Base-by-base conservation (phyloP, 306 rosid species). In the Purshia tridentata region DNA sequence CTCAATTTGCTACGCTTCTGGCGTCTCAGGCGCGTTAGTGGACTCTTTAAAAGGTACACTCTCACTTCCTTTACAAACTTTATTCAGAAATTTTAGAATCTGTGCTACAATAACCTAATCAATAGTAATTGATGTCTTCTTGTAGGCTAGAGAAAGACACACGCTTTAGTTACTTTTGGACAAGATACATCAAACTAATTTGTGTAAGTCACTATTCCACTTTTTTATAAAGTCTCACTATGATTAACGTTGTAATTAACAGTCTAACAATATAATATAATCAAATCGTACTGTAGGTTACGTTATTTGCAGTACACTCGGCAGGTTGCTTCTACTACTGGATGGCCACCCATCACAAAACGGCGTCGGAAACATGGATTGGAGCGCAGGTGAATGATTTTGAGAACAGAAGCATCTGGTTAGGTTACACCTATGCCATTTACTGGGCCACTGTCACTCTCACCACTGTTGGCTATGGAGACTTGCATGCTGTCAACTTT, bases 401-500 rank as follows among this genome's bases (percentile, higher is more conserved):
- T 46, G 61, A 86, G 51, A 58, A 81, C 6, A 76, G 45, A 56
- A 84, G 88, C 54, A 74, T 89, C 49, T 83, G 92, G 88, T 50
- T 81, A 35, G 80, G 93, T 62, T 93, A 93, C 81, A 83, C 89
- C 53, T 86, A 86, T 73, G 86, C 97, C 72, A 83, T 91, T 56
- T 91, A 91, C 77, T 93, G 96, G 97, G 87, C 97, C 19, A 80
- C 90, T 45, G 83, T 82, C 72, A 93, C 98, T 51, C 93, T 93
- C 76, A 76, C 88, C 53, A 93, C 97, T 2, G 98, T 93, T 48
- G 98, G 98, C 56, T 93, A 91, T 48, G 98, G 98, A 44, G 98
- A 93, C 81, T 82, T 91, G 54, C 87, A 88, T 57, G 92, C 98
- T n/a, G 90, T 87, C 59, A 93, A 86, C 80, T 57, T 76, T 9